phyloP scores from a whole-genome alignment of 257 asterid genomes.

The Ocimum tenuiflorum region DNA sequence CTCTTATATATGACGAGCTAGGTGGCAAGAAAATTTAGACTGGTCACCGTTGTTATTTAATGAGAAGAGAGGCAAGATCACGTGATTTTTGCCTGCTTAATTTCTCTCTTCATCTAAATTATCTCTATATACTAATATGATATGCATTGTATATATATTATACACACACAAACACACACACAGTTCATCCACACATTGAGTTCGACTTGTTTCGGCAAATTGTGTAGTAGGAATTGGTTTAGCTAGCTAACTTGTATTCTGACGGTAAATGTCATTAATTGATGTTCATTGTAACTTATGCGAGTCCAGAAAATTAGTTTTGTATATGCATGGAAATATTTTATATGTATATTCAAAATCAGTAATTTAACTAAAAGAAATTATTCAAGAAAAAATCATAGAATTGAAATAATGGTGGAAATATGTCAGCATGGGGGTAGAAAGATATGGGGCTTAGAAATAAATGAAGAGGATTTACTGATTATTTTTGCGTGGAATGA shows the following conservation, averaged over 20 bases:
- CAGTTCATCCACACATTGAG: too few species aligned
- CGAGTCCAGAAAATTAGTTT: too few species aligned
- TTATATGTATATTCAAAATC: too few species aligned
- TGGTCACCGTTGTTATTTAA: slow-evolving; percentile 40
- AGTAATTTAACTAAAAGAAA: too few species aligned
- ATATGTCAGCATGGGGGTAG: slow-evolving; percentile 48
- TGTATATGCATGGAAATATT: too few species aligned
- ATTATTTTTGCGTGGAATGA: slow-evolving; percentile 42
- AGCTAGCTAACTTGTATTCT: too few species aligned
- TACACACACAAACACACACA: too few species aligned
- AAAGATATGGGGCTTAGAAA: slow-evolving; percentile 34
- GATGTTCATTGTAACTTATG: too few species aligned
- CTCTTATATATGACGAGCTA: slow-evolving; percentile 5
- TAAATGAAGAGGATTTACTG: slow-evolving; percentile 55
- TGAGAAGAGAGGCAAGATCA: slow-evolving; percentile 25
- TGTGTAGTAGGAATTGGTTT: too few species aligned
- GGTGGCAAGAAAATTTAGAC: slow-evolving; percentile 14
- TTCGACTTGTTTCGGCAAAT: too few species aligned
- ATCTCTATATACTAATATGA: not conserved
- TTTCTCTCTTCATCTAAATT: not conserved
- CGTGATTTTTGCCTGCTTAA: slow-evolving; percentile 28
- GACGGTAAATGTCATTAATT: too few species aligned
- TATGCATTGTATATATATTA: too few species aligned
- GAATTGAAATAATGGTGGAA: slow-evolving; percentile 45
- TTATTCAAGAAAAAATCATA: slow-evolving; percentile 7